phyloP scores from a whole-genome alignment of 1,139 yeast species.

The Arxiozyma slooffiae region DNA sequence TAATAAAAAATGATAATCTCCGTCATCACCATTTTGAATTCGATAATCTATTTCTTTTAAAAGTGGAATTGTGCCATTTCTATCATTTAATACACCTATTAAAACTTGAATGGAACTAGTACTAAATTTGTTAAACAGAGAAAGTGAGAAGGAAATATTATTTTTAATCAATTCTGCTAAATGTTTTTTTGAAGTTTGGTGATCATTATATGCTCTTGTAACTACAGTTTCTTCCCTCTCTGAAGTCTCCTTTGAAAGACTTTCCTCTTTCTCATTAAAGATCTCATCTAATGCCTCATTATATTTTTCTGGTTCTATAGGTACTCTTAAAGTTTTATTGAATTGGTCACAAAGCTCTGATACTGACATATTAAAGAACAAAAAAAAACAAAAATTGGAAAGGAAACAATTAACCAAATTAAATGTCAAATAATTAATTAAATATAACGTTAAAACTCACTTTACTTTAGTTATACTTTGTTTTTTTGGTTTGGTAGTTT shows the following conservation, averaged over 20 bases:
- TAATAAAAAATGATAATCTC: constrained; percentile 14
- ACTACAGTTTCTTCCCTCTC: constrained; percentile 17
- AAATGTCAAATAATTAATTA: too few relatives aligned
- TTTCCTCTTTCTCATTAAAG: constrained; percentile 1
- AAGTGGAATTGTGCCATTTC: constrained; percentile 14
- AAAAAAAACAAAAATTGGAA: too few relatives aligned
- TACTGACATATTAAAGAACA: not conserved
- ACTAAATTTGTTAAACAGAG: constrained; percentile 16
- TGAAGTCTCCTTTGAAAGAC: not conserved
- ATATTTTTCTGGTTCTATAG: constrained; percentile 9
- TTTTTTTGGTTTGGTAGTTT: not conserved
- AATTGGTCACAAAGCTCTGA: constrained; percentile 11
- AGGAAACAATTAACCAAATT: too few relatives aligned
- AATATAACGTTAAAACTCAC: not conserved
- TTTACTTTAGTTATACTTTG: too few relatives aligned
- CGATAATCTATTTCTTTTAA: constrained; percentile 15
- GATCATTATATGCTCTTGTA: constrained; percentile 23
- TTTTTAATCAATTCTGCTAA: constrained; percentile 11
- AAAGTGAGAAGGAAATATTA: constrained; percentile 13
- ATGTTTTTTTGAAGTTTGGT: constrained; percentile 17
- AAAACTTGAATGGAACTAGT: constrained; percentile 16
- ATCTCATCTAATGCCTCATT: constrained; percentile 12
- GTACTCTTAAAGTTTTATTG: constrained; percentile 10
- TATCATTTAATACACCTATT: constrained; percentile 17
- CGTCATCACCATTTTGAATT: constrained; percentile 17